A percentile compares a stretch with the other conserved stretches of the same genome.
Evolutionary conservation across 129 eudicot genomes (phyloP).

Genomic region (Pseudognaphalium luteoalbum): DNA sequence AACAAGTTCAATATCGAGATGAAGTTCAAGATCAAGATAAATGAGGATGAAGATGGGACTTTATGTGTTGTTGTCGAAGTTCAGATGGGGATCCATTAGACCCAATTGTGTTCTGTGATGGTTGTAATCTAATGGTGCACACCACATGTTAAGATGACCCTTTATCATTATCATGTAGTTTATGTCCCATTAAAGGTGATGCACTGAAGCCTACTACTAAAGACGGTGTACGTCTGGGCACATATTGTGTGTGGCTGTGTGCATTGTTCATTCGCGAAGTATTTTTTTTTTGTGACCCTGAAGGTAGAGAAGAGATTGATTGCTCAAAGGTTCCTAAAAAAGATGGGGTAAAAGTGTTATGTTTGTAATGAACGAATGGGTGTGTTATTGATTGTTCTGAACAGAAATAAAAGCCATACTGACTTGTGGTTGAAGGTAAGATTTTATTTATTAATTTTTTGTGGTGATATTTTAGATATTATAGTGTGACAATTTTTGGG

Average conservation of each 20-base stretch:
- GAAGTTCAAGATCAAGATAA: conserved; percentile 21
- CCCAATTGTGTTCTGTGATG: conserved; percentile 90
- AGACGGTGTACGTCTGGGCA: conserved; percentile 74
- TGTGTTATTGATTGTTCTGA: conserved; percentile 89
- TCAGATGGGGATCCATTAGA: conserved; percentile 80
- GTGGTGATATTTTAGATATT: not conserved
- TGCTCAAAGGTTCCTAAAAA: conserved; percentile 43
- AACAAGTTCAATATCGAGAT: not conserved
- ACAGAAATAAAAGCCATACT: conserved; percentile 58
- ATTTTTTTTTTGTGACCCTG: conserved; percentile 67
- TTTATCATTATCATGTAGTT: conserved; percentile 46
- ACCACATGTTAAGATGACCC: conserved; percentile 77
- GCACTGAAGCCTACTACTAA: conserved; percentile 67
- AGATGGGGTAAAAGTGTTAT: conserved; percentile 43
- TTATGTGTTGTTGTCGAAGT: conserved; percentile 78
- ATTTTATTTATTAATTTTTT: not conserved
- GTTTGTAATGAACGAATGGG: conserved; percentile 48
- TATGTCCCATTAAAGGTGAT: conserved; percentile 58
- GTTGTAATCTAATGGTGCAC: conserved; percentile 87
- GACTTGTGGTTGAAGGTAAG: conserved; percentile 46
- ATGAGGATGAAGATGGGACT: conserved; percentile 71
- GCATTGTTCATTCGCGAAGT: conserved; percentile 81
- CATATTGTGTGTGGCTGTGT: conserved; percentile 88
- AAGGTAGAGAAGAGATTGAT: conserved; percentile 75
- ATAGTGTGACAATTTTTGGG: not conserved